Percentiles rank a stretch among this genome's conserved stretches.
Evolutionary conservation across 768 basidiomycete species (phyloP).

Genomic region (Boletus sp.): DNA sequence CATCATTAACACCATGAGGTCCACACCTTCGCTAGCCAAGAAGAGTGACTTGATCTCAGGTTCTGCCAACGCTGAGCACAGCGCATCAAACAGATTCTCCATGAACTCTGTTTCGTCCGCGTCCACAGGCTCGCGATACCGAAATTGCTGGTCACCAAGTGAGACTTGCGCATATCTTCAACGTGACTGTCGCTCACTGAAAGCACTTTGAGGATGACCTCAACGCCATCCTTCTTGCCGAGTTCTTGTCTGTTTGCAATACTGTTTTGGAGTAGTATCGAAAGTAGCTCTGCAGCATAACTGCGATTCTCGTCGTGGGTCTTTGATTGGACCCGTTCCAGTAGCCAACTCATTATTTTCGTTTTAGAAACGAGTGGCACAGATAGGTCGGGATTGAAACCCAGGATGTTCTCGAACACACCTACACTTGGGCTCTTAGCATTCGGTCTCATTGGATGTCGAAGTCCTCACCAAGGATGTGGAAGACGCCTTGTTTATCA

Average conservation of each 20-base stretch:
- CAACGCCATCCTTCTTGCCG: slow-evolving; percentile 75
- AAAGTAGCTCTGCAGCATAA: slow-evolving; percentile 91
- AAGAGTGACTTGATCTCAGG: slow-evolving; percentile 76
- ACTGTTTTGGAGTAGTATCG: slow-evolving; percentile 81
- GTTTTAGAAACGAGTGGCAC: slow-evolving; percentile 70
- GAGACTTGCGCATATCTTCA: slow-evolving; percentile 7
- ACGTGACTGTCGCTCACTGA: slow-evolving; percentile 56
- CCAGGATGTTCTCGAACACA: slow-evolving; percentile 89
- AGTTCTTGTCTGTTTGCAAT: slow-evolving; percentile 64
- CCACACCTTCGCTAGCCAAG: slow-evolving; percentile 87
- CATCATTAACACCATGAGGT: slow-evolving; percentile 98
- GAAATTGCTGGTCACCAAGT: slow-evolving; percentile 63
- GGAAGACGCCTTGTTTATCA: slow-evolving; percentile 89
- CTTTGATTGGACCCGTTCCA: slow-evolving; percentile 70
- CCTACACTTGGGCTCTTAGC: slow-evolving; percentile 41
- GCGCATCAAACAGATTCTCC: slow-evolving; percentile 91
- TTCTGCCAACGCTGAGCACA: slow-evolving; percentile 85
- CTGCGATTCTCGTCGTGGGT: slow-evolving; percentile 85
- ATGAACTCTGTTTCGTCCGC: slow-evolving; percentile 95
- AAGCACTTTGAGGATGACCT: slow-evolving; percentile 67
- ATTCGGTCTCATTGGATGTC: background rate
- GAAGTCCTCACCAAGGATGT: slow-evolving; percentile 65
- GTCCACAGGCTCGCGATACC: slow-evolving; percentile 77
- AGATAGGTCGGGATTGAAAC: slow-evolving; percentile 77
- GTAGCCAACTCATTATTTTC: slow-evolving; percentile 71